Conservation (phyloP, 2,329 filamentous ascomycete species). For the Fonsecaea nubica region DNA sequence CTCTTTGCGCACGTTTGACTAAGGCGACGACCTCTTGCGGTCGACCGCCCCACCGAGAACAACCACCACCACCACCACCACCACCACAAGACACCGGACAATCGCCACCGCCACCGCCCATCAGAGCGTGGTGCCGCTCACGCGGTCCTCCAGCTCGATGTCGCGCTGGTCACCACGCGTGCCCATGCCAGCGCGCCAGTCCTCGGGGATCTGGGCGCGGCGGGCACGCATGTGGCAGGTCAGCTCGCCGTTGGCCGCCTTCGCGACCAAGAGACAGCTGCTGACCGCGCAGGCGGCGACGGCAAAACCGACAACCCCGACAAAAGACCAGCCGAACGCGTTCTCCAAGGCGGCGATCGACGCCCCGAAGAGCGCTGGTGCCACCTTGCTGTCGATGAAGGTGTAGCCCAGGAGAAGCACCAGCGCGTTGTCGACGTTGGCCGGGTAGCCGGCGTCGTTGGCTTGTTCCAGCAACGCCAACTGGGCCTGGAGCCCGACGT, state of each 20-base stretch:
- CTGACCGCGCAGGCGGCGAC: slow-evolving; percentile 3
- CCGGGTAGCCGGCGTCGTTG: not conserved
- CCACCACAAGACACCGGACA: not conserved
- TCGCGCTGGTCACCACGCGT: not conserved
- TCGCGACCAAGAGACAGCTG: slow-evolving; percentile 17
- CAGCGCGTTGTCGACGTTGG: slow-evolving; percentile 25
- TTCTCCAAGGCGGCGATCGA: not conserved
- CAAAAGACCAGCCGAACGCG: not conserved
- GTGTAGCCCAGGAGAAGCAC: slow-evolving; percentile 32
- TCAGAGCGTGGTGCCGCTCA: slow-evolving; percentile 3
- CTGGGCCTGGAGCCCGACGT: slow-evolving; percentile 17
- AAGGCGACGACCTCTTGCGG: not conserved
- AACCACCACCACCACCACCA: not conserved
- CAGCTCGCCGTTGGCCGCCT: slow-evolving; percentile 15
- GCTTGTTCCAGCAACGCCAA: slow-evolving; percentile 14
- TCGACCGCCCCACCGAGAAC: not conserved
- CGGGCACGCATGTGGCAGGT: not conserved
- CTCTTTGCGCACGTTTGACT: not conserved
- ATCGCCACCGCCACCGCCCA: not conserved
- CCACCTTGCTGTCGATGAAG: slow-evolving; percentile 20
- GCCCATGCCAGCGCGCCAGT: slow-evolving; percentile 1
- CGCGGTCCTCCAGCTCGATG: slow-evolving; percentile 5
- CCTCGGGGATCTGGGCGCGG: slow-evolving; percentile 10
- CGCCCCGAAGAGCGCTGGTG: slow-evolving; percentile 6
- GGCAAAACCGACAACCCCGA: slow-evolving; percentile 9